phyloP scores from a whole-genome alignment of 352 stramenopile species.

The Phytophthora idaei region DNA sequence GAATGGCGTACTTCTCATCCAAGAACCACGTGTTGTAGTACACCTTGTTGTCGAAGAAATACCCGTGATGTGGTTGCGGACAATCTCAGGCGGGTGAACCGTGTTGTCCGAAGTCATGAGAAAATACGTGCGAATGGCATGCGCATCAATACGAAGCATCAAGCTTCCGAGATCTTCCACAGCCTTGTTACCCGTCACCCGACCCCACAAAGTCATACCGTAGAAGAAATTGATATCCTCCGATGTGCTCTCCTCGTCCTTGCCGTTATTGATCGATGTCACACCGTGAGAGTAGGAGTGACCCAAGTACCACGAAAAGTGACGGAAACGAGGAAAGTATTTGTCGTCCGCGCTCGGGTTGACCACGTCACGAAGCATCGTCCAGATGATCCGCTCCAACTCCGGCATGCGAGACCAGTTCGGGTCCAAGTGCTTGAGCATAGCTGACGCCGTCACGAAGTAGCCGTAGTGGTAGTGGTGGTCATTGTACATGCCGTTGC shows the following conservation, averaged over 20 bases:
- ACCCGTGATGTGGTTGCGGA: conserved; percentile 74
- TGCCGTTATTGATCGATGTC: conserved; percentile 62
- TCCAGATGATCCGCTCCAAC: conserved; percentile 66
- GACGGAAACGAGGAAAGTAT: conserved; percentile 71
- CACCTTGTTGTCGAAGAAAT: conserved; percentile 81
- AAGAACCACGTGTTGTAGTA: conserved; percentile 82
- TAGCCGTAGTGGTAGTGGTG: conserved; percentile 88
- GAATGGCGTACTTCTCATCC: conserved; percentile 68
- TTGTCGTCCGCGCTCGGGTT: conserved; percentile 59
- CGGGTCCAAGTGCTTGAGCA: conserved; percentile 67
- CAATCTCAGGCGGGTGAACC: conserved; percentile 66
- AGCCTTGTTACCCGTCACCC: conserved; percentile 53
- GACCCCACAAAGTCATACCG: conserved; percentile 79
- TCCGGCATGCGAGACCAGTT: conserved; percentile 57
- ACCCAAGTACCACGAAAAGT: conserved; percentile 81
- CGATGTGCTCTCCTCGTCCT: conserved; percentile 78
- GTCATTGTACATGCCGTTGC: conserved; percentile 84
- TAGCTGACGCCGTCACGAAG: conserved; percentile 67
- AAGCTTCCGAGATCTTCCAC: conserved; percentile 76
- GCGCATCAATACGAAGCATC: conserved; percentile 75
- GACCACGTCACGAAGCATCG: conserved; percentile 73
- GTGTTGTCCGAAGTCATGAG: conserved; percentile 62
- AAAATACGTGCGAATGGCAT: conserved; percentile 72
- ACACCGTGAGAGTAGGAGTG: conserved; percentile 79
- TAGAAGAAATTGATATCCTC: conserved; percentile 87